Conservation (phyloP, 176 grass and related monocot genomes). For the Avena sativa region DNA sequence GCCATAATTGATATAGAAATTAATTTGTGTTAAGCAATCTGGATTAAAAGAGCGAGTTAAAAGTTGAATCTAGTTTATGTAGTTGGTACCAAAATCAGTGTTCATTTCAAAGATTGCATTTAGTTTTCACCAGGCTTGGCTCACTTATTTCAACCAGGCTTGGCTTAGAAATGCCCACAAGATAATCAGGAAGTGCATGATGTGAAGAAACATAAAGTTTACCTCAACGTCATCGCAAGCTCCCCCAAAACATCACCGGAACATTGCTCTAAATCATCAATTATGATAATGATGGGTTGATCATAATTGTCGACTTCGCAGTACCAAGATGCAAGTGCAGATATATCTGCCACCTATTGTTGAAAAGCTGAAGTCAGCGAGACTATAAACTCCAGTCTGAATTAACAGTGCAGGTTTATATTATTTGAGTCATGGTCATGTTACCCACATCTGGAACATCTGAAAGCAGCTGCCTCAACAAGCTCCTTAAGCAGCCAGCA, state of each 20-base stretch:
- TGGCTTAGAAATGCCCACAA: background rate
- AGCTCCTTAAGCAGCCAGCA: constrained; percentile 70
- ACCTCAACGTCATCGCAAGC: constrained; percentile 84
- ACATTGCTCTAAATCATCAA: constrained; percentile 90
- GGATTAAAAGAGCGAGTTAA: background rate
- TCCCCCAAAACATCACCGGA: constrained; percentile 68
- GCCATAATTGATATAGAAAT: background rate
- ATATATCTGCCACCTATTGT: constrained; percentile 65
- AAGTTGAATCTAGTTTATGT: background rate
- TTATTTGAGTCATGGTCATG: constrained; percentile 19
- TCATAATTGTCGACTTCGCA: constrained; percentile 58
- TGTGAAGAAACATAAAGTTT: background rate
- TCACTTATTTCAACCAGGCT: background rate
- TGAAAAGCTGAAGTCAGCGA: constrained; percentile 15
- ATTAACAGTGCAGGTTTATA: background rate
- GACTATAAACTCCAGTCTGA: background rate
- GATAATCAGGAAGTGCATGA: background rate
- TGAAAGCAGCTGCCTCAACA: constrained; percentile 72
- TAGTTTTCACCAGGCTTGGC: constrained; percentile 6
- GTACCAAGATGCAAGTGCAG: constrained; percentile 78
- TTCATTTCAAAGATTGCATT: constrained; percentile 1
- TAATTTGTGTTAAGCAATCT: background rate
- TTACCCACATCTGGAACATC: constrained; percentile 68
- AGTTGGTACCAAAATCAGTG: background rate
- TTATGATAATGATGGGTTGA: constrained; percentile 78